These are phyloP conservation scores for Cutaneotrichosporon mucoides DNA, from an alignment of 1,284 basidiomycete genomes.

Conservation along the genomic window DNA sequence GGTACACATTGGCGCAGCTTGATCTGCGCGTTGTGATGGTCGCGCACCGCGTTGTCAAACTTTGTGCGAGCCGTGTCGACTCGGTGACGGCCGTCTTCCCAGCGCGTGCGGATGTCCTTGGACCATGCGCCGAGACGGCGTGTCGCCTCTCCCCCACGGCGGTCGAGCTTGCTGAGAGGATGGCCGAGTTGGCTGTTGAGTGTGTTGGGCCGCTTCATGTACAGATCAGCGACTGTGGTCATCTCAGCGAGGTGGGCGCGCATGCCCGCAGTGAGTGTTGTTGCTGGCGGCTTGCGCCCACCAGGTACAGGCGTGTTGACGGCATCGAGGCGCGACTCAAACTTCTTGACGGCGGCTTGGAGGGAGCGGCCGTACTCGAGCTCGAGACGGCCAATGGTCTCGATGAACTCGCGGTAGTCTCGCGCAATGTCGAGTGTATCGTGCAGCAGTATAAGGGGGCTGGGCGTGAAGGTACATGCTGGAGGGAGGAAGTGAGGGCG, in stretches of 20 bases:
- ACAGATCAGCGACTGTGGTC: constrained; percentile 11
- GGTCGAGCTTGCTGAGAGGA: constrained; percentile 17
- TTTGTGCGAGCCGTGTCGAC: constrained; percentile 18
- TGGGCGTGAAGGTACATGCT: not conserved
- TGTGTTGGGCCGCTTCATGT: constrained; percentile 15
- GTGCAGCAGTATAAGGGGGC: constrained; percentile 10
- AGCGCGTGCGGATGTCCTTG: constrained; percentile 20
- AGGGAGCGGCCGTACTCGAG: constrained; percentile 18
- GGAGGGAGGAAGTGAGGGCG: constrained; percentile 21
- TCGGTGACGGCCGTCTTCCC: constrained; percentile 15
- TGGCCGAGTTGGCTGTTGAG: constrained; percentile 16
- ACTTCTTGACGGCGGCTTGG: constrained; percentile 18
- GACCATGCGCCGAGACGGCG: constrained; percentile 14
- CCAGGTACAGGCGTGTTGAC: constrained; percentile 5
- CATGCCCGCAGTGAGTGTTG: constrained; percentile 13
- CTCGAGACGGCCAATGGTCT: constrained; percentile 19
- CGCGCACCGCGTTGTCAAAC: constrained; percentile 15
- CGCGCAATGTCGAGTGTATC: constrained; percentile 18
- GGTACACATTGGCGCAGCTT: constrained; percentile 12
- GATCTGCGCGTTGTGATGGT: constrained; percentile 10
- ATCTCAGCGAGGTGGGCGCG: constrained; percentile 16
- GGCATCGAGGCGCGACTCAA: constrained; percentile 17
- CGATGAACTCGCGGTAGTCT: constrained; percentile 26
- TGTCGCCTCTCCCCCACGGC: constrained; percentile 11
- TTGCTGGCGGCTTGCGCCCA: constrained; percentile 8